Evolutionary conservation across 148 eudicot species (phyloP).

Genomic region (Amaranthus cruentus): DNA sequence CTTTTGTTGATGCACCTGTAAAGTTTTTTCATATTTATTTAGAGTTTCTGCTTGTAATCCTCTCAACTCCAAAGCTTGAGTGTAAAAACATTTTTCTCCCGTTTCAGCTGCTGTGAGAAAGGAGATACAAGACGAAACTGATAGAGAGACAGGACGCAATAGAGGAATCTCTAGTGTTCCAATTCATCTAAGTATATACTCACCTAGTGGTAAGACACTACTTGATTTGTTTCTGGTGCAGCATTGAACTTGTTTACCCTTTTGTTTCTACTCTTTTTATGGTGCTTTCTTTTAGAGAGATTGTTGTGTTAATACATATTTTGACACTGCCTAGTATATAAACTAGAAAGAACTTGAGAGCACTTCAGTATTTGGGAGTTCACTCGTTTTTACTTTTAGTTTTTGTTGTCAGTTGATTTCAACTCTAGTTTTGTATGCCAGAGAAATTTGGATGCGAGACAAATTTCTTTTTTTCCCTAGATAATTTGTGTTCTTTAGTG

Average conservation of each 20-base stretch:
- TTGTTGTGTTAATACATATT: no score
- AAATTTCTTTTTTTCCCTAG: no score
- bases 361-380: no score
- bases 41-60: neutral
- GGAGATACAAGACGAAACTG: constrained; percentile 96
- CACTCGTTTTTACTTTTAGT: no score
- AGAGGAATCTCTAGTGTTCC: constrained; percentile 92
- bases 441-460: no score
- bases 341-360: no score
- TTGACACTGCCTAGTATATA: no score
- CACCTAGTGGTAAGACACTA: constrained; percentile 64
- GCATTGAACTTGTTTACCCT: neutral
- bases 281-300: neutral
- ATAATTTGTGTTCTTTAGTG: no score
- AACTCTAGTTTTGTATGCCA: no score
- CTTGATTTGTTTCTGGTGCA: neutral
- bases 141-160: constrained; percentile 89
- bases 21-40: neutral
- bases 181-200: constrained; percentile 90
- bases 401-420: no score
- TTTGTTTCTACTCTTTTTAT: neutral
- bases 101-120: constrained; percentile 88
- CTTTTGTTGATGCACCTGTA: neutral
- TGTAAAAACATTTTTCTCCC: constrained; percentile 13
- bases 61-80: neutral